These are phyloP conservation scores for Peronospora farinosa DNA, from an alignment of 352 stramenopile species.

Conservation along the genomic window DNA sequence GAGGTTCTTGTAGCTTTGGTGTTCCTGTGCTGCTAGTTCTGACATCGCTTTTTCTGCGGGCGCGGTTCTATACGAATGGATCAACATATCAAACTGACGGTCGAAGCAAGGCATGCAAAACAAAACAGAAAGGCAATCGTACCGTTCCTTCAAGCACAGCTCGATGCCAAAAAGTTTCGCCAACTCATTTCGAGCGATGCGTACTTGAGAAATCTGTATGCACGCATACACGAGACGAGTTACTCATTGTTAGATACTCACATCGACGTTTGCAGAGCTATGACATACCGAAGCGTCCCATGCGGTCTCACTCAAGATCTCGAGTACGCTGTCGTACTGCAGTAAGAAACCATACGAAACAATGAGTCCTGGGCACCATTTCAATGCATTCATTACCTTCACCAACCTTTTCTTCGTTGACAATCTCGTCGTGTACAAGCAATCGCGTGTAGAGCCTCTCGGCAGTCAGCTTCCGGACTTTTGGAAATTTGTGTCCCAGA, in stretches of 20 bases:
- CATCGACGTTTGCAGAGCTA: background rate
- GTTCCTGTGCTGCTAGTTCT: slow-evolving; percentile 7
- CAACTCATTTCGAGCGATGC: slow-evolving; percentile 51
- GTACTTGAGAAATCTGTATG: slow-evolving; percentile 42
- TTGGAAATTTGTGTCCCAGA: slow-evolving; percentile 79
- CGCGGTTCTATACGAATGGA: background rate
- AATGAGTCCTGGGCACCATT: background rate
- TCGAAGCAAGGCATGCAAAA: background rate
- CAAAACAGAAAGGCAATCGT: slow-evolving; percentile 13
- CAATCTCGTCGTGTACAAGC: slow-evolving; percentile 65
- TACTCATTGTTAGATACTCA: background rate
- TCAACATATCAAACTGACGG: background rate
- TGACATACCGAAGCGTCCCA: slow-evolving; percentile 69
- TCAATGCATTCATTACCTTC: background rate
- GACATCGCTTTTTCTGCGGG: slow-evolving; percentile 2
- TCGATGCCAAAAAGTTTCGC: slow-evolving; percentile 62
- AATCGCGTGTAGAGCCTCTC: slow-evolving; percentile 80
- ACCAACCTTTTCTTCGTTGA: slow-evolving; percentile 57
- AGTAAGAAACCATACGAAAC: slow-evolving; percentile 4
- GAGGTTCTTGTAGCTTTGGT: slow-evolving; percentile 47
- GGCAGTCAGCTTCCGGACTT: slow-evolving; percentile 75
- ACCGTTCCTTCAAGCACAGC: slow-evolving; percentile 50
- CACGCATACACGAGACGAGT: background rate
- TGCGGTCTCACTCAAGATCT: slow-evolving; percentile 70
- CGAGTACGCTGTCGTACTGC: slow-evolving; percentile 65